These are phyloP conservation scores for Pseudogymnoascus sp. DNA, from an alignment of 2,329 filamentous ascomycete species.

Conservation along the genomic window DNA sequence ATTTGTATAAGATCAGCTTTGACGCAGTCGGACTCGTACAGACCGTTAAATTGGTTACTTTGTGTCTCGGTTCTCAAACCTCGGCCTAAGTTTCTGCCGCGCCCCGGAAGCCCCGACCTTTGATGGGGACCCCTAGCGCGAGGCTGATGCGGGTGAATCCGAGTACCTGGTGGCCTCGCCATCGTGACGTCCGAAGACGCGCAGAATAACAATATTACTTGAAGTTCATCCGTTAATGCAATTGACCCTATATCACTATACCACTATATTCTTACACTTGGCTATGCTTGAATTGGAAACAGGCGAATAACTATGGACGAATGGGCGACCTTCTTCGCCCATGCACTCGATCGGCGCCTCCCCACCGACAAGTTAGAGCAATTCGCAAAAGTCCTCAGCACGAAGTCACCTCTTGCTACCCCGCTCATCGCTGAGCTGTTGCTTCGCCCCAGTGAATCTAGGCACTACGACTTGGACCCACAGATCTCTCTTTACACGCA, in stretches of 20 bases:
- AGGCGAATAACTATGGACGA: background rate
- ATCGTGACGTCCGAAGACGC: background rate
- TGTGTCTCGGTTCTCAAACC: background rate
- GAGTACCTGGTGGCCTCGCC: background rate
- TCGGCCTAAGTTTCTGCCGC: slow-evolving; percentile 1
- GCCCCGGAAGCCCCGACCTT: background rate
- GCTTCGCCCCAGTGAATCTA: slow-evolving; percentile 45
- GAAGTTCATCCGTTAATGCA: background rate
- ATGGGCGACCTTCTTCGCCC: slow-evolving; percentile 46
- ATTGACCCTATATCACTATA: background rate
- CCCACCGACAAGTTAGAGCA: slow-evolving; percentile 46
- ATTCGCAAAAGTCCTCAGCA: slow-evolving; percentile 43
- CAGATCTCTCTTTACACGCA: slow-evolving; percentile 54
- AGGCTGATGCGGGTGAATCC: background rate
- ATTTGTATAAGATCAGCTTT: slow-evolving; percentile 9
- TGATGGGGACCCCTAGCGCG: background rate
- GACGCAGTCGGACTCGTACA: slow-evolving; percentile 4
- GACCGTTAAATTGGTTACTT: slow-evolving; percentile 5
- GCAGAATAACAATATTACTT: background rate
- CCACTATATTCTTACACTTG: background rate
- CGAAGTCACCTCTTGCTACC: slow-evolving; percentile 46
- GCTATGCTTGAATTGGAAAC: slow-evolving; percentile 3
- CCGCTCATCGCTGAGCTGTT: slow-evolving; percentile 49
- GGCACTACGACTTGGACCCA: slow-evolving; percentile 43
- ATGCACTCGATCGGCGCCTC: slow-evolving; percentile 45